These are phyloP conservation scores for Tolypocladium cylindrosporum DNA, from an alignment of 2,329 filamentous ascomycete genomes.

Conservation along the genomic window DNA sequence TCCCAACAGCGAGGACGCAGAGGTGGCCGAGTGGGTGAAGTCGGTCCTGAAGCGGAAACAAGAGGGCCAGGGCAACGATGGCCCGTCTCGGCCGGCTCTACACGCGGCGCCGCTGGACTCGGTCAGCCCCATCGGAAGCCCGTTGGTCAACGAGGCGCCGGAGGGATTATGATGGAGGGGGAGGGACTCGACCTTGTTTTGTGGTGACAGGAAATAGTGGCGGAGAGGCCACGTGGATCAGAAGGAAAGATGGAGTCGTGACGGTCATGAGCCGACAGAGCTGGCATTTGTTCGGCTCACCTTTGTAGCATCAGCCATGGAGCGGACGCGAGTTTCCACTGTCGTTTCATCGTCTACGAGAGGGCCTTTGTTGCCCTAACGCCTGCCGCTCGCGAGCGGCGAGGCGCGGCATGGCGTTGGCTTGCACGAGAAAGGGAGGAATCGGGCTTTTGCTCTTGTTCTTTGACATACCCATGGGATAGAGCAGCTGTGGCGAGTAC, in stretches of 20 bases:
- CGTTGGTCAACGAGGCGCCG: slow-evolving; percentile 8
- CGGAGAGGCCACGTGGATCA: not conserved
- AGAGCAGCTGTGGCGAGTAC: not conserved
- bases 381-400: not conserved
- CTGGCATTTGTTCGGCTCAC: not conserved
- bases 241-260: not conserved
- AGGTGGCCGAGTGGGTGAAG: slow-evolving; percentile 81
- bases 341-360: not conserved
- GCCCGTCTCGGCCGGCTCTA: slow-evolving; percentile 62
- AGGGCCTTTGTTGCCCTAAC: not conserved
- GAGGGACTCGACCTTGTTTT: not conserved
- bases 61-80: slow-evolving; percentile 39
- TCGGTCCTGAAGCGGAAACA: slow-evolving; percentile 50
- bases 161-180: not conserved
- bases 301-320: not conserved
- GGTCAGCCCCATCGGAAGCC: slow-evolving; percentile 45
- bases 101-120: slow-evolving; percentile 79
- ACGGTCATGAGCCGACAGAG: not conserved
- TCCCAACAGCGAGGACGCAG: slow-evolving; percentile 50
- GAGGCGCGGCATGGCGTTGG: not conserved
- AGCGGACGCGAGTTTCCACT: not conserved
- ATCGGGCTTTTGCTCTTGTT: not conserved
- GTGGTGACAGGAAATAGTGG: not conserved
- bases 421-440: not conserved
- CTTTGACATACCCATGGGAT: not conserved